A percentile compares a stretch with the other conserved stretches of the same genome.
phyloP scores from a whole-genome alignment of 169 alveolate species.

The Miamiensis avidus region DNA sequence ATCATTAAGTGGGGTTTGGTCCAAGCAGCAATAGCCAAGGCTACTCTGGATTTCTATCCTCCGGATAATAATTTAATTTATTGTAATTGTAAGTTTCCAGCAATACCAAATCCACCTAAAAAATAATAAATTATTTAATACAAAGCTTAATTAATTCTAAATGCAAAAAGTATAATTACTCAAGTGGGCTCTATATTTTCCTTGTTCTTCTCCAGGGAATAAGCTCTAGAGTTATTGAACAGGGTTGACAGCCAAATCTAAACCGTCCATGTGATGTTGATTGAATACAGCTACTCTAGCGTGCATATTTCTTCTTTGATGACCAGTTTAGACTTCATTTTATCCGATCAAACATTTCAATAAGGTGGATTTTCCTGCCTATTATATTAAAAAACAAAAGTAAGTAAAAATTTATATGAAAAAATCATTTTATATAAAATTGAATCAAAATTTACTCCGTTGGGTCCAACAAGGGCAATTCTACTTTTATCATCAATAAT shows the following conservation, averaged over 20 bases:
- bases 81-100: constrained; percentile 91
- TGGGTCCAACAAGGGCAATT: constrained; percentile 95
- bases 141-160: too few relatives aligned
- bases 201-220: constrained; percentile 18
- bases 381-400: too few relatives aligned
- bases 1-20: constrained; percentile 94
- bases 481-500: constrained; percentile 77
- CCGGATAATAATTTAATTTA: constrained; percentile 95
- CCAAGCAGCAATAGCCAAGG: constrained; percentile 94
- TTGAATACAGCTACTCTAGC: constrained; percentile 92
- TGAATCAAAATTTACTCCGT: constrained; percentile 70
- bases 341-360: constrained; percentile 90
- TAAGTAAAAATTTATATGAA: neutral
- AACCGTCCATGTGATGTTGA: constrained; percentile 94
- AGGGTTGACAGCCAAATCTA: constrained; percentile 93
- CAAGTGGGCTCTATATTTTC: constrained; percentile 9
- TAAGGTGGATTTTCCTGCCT: constrained; percentile 96
- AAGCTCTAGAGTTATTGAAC: constrained; percentile 89
- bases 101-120: constrained; percentile 92
- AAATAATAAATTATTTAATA: constrained; percentile 34
- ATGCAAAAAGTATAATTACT: neutral
- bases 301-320: constrained; percentile 86
- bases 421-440: too few relatives aligned
- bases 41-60: constrained; percentile 96
- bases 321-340: constrained; percentile 86